phyloP scores from a whole-genome alignment of 192 early-diverging fungal species.

The Backusella australiensis region DNA sequence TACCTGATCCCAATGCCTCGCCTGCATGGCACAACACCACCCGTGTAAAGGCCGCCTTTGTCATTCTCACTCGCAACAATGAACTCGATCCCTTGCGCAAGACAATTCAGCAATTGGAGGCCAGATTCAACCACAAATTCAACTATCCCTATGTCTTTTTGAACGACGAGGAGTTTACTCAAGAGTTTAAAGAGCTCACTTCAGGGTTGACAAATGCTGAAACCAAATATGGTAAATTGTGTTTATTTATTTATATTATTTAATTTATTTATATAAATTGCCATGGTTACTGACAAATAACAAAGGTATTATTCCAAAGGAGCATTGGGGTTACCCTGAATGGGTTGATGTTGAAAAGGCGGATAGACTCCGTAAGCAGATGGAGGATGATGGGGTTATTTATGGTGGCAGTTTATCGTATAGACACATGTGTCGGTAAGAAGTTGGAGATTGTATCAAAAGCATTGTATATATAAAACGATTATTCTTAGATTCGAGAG shows the following conservation, averaged over 20 bases:
- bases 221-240: constrained; percentile 55
- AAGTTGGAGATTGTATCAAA: too few relatives aligned
- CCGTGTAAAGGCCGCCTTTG: constrained; percentile 61
- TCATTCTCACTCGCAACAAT: constrained; percentile 73
- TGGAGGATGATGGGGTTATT: constrained; percentile 55
- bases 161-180: constrained; percentile 73
- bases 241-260: neutral
- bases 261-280: constrained; percentile 3
- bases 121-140: constrained; percentile 75
- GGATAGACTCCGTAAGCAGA: constrained; percentile 43
- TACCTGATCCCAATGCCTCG: constrained; percentile 7
- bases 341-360: constrained; percentile 63
- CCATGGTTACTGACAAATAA: neutral
- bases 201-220: constrained; percentile 54
- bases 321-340: constrained; percentile 63
- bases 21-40: constrained; percentile 31
- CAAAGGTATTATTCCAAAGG: constrained; percentile 52
- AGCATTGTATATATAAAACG: too few relatives aligned
- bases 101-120: constrained; percentile 74
- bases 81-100: constrained; percentile 60
- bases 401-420: constrained; percentile 63
- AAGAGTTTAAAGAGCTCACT: constrained; percentile 62
- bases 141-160: constrained; percentile 88
- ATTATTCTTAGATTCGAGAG: constrained; percentile 49
- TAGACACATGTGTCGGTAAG: constrained; percentile 65